phyloP scores from a whole-genome alignment of 139 green algal genomes.

The Helicosporidium sp. region DNA sequence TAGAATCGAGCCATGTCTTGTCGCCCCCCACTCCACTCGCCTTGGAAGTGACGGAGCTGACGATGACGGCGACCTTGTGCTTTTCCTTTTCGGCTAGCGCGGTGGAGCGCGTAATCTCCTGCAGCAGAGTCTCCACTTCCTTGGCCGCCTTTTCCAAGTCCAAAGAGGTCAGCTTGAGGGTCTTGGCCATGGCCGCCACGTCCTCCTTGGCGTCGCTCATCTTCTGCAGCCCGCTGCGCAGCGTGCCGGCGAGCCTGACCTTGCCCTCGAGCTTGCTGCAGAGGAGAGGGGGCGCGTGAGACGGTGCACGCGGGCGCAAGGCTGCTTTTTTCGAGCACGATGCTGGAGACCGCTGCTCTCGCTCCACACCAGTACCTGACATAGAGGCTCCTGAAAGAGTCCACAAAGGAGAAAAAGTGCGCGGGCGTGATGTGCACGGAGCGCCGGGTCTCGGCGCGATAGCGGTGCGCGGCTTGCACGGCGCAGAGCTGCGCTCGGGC shows the following conservation, averaged over 20 bases:
- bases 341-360: no score
- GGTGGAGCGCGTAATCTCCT: conserved; percentile 70
- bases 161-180: conserved; percentile 74
- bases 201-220: conserved; percentile 81
- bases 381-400: conserved; percentile 77
- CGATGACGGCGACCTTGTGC: conserved; percentile 60
- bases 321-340: no score
- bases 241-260: conserved; percentile 32
- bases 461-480: no score
- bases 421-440: conserved; percentile 86
- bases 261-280: conserved; percentile 38
- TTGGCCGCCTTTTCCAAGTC: conserved; percentile 60
- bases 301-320: no score
- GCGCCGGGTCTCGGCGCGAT: conserved; percentile 65
- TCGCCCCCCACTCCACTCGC: conserved; percentile 26
- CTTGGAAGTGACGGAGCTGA: conserved; percentile 48
- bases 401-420: conserved; percentile 78
- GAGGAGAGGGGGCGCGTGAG: no score
- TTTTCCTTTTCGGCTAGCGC: conserved; percentile 72
- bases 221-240: conserved; percentile 67
- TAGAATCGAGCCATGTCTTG: no score
- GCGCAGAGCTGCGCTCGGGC: no score
- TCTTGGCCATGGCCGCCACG: conserved; percentile 63
- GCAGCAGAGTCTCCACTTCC: conserved; percentile 67
- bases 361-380: no score